A percentile compares a stretch with the other conserved stretches of the same genome.
Evolutionary conservation across 1,139 yeast genomes (phyloP).

Genomic region (Kurtzmaniella quercitrusa): DNA sequence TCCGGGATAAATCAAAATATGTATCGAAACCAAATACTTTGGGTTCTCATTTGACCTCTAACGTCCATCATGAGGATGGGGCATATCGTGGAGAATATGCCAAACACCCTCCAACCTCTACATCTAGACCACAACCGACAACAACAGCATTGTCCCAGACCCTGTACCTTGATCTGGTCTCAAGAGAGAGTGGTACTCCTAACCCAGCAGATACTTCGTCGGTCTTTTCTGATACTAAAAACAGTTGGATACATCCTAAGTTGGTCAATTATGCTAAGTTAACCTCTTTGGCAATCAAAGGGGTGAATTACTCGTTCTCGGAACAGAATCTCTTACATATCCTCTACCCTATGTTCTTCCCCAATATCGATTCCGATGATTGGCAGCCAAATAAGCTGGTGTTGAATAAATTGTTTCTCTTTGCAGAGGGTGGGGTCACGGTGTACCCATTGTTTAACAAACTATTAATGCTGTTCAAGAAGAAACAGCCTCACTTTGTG

Average conservation of each 20-base stretch:
- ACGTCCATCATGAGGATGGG: neutral
- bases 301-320: constrained; percentile 31
- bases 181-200: neutral
- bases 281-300: constrained; percentile 41
- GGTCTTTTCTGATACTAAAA: constrained; percentile 20
- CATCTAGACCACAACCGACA: neutral
- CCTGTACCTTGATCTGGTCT: constrained; percentile 1
- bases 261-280: constrained; percentile 36
- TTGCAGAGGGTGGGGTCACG: constrained; percentile 9
- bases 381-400: constrained; percentile 29
- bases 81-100: neutral
- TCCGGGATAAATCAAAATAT: neutral
- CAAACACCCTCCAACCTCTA: neutral
- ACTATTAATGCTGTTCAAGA: constrained; percentile 15
- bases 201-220: neutral
- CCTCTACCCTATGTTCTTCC: constrained; percentile 44
- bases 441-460: constrained; percentile 18
- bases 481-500: constrained; percentile 21
- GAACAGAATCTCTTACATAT: constrained; percentile 46
- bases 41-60: neutral
- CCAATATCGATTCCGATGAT: constrained; percentile 42
- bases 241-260: constrained; percentile 33
- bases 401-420: constrained; percentile 15
- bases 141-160: neutral
- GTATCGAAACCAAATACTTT: neutral